Conservation (phyloP, 768 basidiomycete genomes). For the Suillus weaverae region DNA sequence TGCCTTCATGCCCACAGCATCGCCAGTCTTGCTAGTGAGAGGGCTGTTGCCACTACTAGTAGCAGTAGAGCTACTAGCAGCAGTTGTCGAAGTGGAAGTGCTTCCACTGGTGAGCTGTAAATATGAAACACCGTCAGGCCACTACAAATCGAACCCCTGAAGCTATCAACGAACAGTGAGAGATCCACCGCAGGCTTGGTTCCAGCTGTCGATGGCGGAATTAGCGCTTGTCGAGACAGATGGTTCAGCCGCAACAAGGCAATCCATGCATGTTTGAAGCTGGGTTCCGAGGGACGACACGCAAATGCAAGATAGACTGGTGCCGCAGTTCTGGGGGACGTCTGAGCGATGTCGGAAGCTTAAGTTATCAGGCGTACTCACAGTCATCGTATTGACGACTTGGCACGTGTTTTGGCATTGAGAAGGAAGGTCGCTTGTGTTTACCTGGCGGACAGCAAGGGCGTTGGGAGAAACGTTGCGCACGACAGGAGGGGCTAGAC, state of each 20-base stretch:
- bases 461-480: conserved; percentile 2
- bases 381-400: conserved; percentile 20
- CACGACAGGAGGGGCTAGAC: background rate
- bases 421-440: conserved; percentile 13
- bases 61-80: background rate
- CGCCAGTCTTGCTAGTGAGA: background rate
- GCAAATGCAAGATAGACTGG: conserved; percentile 16
- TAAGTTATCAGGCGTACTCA: conserved; percentile 7
- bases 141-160: background rate
- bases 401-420: conserved; percentile 23
- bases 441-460: conserved; percentile 24
- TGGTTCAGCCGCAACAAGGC: conserved; percentile 13
- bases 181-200: conserved; percentile 16
- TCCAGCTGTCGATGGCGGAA: conserved; percentile 14
- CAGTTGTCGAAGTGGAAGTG: conserved; percentile 7
- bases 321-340: conserved; percentile 13
- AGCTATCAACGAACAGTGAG: conserved; percentile 18
- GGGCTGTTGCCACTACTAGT: conserved; percentile 7
- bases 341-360: background rate
- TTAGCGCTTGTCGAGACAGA: conserved; percentile 9
- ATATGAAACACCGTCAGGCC: background rate
- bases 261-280: conserved; percentile 21
- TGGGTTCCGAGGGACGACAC: conserved; percentile 10
- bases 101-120: background rate
- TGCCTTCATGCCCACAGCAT: conserved; percentile 10